Evolutionary conservation across 345 rosid genomes (phyloP), one percentile per base, ranked within the genome.

Genomic region (Cardamine resedifolia): DNA sequence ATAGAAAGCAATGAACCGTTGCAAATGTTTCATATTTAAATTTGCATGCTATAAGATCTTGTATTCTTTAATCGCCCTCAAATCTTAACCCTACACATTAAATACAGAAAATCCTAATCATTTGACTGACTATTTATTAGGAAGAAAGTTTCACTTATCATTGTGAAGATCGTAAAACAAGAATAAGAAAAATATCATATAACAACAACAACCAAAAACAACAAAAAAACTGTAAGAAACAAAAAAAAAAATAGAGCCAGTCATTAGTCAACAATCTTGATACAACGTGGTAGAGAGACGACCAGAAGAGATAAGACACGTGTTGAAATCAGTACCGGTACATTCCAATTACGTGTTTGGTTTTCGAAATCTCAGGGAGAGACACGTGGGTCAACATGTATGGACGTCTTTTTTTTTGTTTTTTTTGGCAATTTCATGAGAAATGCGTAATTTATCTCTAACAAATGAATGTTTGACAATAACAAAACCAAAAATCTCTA

Each of bases 321-420:
- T 83, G 84, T 61, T 47, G 4, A 0, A 0, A 74, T 77, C 49
- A 30, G 0, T 1, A 3, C 75, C 84, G 68, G 78, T 71, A 14
- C 21, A 67, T 51, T 50, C 2, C 2, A 11, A 21, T 48, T 31
- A 27, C 62, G 36, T 31, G 38, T 63, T 74, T n/a, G 16, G 27
- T 71, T 63, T 62, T 48, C 58, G 49, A 62, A 36, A 62, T 52
- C 65, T 47, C 70, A n/a, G 15, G 53, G 47, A 63, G 80, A 73
- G n/a, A 57, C 49, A 53, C 8, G 21, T 65, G 75, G 81, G 70
- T 64, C 80, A 21, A 33, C 52, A 4, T n/a, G n/a, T n/a, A 14
- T 48, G 38, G 33, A 47, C 39, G 44, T 33, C 31, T 36, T 57
- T 56, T 48, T 58, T 33, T 33, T 11, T 33, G n/a, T 8, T 33